phyloP scores from a whole-genome alignment of 129 eudicot species.

The Kitagawia praeruptora region DNA sequence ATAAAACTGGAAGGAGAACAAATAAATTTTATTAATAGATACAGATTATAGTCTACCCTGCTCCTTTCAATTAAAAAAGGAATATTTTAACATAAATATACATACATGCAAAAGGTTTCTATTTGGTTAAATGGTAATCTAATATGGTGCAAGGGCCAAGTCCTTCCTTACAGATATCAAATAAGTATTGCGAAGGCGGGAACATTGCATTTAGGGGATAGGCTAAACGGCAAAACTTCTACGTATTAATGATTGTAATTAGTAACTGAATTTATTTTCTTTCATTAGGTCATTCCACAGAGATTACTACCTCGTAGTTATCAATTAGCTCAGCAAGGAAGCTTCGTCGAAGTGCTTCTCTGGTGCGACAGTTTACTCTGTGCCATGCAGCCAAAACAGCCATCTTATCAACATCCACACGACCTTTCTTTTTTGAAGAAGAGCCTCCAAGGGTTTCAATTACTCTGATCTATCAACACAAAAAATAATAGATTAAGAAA shows the following conservation, averaged over 20 bases:
- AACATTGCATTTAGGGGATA: background rate
- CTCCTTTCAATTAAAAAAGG: too few species aligned
- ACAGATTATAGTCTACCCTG: too few species aligned
- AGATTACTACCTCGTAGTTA: slow-evolving; percentile 59
- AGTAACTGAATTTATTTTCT: background rate
- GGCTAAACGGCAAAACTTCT: background rate
- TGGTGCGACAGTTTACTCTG: slow-evolving; percentile 72
- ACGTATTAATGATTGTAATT: background rate
- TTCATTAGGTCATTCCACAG: background rate
- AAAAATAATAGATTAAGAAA: background rate
- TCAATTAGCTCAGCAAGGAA: slow-evolving; percentile 58
- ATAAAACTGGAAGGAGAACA: too few species aligned
- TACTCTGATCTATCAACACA: slow-evolving; percentile 39
- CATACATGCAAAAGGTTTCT: too few species aligned
- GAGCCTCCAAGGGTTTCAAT: slow-evolving; percentile 48
- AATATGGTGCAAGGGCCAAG: too few species aligned
- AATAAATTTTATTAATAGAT: too few species aligned
- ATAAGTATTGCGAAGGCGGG: background rate
- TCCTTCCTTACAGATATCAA: too few species aligned
- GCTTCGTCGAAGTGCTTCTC: slow-evolving; percentile 90
- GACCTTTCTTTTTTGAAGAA: slow-evolving; percentile 37
- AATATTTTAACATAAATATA: too few species aligned
- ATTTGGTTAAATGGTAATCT: too few species aligned
- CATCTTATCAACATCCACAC: slow-evolving; percentile 67
- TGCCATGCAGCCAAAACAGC: slow-evolving; percentile 90